Base-by-base conservation (phyloP, 441 rosid species). In the Populus hybrid region DNA sequence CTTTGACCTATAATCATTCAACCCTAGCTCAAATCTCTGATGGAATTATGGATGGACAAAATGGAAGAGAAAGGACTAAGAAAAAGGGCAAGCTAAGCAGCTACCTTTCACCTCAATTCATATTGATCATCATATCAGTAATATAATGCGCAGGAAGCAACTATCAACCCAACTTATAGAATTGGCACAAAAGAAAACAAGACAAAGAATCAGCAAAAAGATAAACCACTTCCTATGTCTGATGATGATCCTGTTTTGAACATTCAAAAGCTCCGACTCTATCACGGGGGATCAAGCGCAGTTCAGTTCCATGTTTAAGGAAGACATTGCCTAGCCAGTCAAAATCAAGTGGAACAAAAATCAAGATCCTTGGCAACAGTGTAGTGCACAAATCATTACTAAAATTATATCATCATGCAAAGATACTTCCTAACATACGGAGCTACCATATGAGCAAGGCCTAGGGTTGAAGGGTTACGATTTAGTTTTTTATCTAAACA, bases 231-330 rank as follows among this genome's bases (percentile, higher is more conserved):
- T 28, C 32, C 68, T 74, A 66, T 40, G 42, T 72, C 73, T 64
- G 70, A 73, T 28, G 63, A 77, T 20, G 73, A 46, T 61, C 76
- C 46, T 71, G 72, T 79, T 69, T 74, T 69, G 77, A 73, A 36
- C 69, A 57, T 23, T 26, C 69, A 8, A 77, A 83, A 76, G 90
- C 87, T 89, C 99, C 99, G 70, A 95, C 99, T 79, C 98, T 85
- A 70, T 95, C 99, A 4, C 99, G 94, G 30, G 99, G 99, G 70
- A 95, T 95, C 76, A 95, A 88, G 38, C 98, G 94, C 28, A 95
- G 93, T 68, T 94, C 98, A 3, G 98, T 92, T 4, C 99, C 99
- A 82, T 95, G 99, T 84, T 94, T 95, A 78, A 95, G 91, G 83
- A 95, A 95, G 82, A 95, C 97, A 79, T 93, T 95, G 71, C 99